Evolutionary conservation across 352 stramenopile species (phyloP), one percentile per base, ranked within the genome.

Genomic region (Globisporangium paddicum): DNA sequence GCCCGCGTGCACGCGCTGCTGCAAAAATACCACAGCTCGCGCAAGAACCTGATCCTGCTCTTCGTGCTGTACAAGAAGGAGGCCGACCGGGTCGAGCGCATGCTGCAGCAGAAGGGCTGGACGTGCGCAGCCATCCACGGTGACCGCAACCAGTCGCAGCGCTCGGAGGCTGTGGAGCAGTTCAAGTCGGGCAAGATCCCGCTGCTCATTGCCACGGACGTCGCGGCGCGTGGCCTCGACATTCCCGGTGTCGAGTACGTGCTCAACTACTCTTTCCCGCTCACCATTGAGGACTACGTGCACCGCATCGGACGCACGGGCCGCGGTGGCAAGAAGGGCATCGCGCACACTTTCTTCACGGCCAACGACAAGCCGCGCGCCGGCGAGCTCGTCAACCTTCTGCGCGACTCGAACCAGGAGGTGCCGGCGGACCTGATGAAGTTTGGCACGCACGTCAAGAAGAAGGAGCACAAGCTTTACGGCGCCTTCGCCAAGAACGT

Each of bases 21-120:
- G 52, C 68, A 91, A 55, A 91, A 98, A 67, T 98, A 98, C 67
- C 90, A 97, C 72, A 79, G 69, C 56, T 88, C 69, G 63, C 89
- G 70, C 67, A 93, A 72, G 81, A 97, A 98, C 74, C 88, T 93
- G 23, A 79, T 99, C 40, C 72, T 99, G 30, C 72, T 99, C 3
- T 99, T 99, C 72, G 96, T 96, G 18, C 77, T 99, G 42, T 99
- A 99, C 78, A 99, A 99, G 87, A 99, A 99, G 69, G 97, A 99
- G 69, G 96, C 95, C 2, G 94, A 97, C 63, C 84, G 96, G 19
- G 80, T 99, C 35, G 96, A 99, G 71, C 74, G 77, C 30, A 96
- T 95, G 62, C 77, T 99, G 49, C 77, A 89, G 45, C 80, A 96
- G 58, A 86, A 95, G 49, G 93, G 92, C 54, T 99, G 89, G 82